Conservation (phyloP, 345 rosid species). For the Jatropha curcas region DNA sequence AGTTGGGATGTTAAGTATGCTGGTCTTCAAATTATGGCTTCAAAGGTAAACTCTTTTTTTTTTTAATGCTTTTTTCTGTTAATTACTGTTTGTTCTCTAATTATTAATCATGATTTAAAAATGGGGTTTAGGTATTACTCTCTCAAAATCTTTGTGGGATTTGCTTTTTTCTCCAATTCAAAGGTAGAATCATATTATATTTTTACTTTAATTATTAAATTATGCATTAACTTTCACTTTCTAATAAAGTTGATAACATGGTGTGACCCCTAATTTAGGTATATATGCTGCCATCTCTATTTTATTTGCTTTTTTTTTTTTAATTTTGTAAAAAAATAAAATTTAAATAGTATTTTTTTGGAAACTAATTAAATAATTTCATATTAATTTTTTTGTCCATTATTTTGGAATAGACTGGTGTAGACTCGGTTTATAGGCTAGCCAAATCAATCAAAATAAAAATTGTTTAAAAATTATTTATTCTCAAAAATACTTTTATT, state of each 20-base stretch:
- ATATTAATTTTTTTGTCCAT: too few relatives aligned
- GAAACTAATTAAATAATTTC: too few relatives aligned
- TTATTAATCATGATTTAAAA: too few relatives aligned
- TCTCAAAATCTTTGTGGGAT: slow-evolving; percentile 28
- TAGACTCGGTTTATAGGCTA: too few relatives aligned
- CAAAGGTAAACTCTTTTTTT: slow-evolving; percentile 25
- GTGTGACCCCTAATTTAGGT: slow-evolving; percentile 27
- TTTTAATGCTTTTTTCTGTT: too few relatives aligned
- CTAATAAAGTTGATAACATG: background rate
- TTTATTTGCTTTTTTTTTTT: background rate
- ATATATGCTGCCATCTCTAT: background rate
- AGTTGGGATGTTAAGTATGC: slow-evolving; percentile 40
- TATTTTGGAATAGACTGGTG: too few relatives aligned
- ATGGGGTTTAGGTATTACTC: background rate
- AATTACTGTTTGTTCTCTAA: too few relatives aligned
- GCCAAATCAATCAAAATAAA: too few relatives aligned
- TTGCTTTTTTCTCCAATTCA: slow-evolving; percentile 32
- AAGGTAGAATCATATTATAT: slow-evolving; percentile 13
- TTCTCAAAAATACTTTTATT: too few relatives aligned
- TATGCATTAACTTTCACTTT: slow-evolving; percentile 16
- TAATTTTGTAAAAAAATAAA: too few relatives aligned
- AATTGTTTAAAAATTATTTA: too few relatives aligned
- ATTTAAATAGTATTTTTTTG: too few relatives aligned
- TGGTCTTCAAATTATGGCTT: slow-evolving; percentile 33
- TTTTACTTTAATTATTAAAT: slow-evolving; percentile 20